Base-by-base conservation (phyloP, 140 eudicot genomes). In the Senecio squalidus region DNA sequence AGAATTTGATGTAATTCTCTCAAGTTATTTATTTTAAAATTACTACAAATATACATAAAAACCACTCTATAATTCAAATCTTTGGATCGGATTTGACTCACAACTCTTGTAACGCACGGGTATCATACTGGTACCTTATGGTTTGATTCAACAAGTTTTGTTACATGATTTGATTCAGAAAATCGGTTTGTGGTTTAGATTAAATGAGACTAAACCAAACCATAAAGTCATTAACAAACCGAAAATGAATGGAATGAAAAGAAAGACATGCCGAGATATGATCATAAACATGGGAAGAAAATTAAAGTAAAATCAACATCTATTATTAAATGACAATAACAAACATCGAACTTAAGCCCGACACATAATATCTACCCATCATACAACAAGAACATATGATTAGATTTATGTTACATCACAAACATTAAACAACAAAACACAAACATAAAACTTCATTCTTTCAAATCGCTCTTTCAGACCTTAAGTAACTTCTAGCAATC, bases 401-500 rank as follows among this genome's bases (percentile, higher is more conserved):
- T n/a, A n/a, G n/a, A n/a, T 0, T 31, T 31, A 3, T 33, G 13
- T 36, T 36, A 36, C 43, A 10, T 36, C 33, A 24, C 30, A 56
- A 41, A 14, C 11, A 54, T 53, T 30, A 54, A 18, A 14, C 15
- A 11, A 36, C 13, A 36, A 10, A 36, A 4, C 10, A 52, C 20
- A 0, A 26, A 24, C 43, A 26, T n/a, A 36, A 44, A 48, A 22
- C 6, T 22, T 1, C 8, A 17, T 56, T 9, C 7, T 36, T 9
- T 27, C 7, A 36, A 50, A 8, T 22, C 43, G n/a, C n/a, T 14
- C 18, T 39, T 33, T 36, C 20, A 0, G 14, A 15, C 58, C 39
- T 60, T 41, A 81, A 54, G 59, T 69, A 56, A 9, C 72, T 58
- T 47, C 18, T 62, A 22, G 95, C 95, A 1, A 85, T 89, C 6